Evolutionary conservation across 441 rosid species (phyloP).

Genomic region (Sinapis alba): DNA sequence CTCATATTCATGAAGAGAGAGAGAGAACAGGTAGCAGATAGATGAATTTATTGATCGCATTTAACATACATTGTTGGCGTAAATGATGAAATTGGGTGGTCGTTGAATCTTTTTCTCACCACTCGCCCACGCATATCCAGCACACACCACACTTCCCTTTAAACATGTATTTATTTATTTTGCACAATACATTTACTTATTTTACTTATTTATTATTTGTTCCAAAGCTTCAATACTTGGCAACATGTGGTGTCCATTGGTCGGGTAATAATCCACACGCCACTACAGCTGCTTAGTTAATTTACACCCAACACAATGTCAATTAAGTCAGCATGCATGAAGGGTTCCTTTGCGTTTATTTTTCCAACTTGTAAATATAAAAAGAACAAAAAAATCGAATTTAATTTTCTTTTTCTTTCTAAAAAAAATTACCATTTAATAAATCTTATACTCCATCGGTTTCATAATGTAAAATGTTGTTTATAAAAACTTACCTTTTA

Average conservation of each 20-base stretch:
- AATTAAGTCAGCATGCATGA: slow-evolving; percentile 14
- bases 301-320: slow-evolving; percentile 12
- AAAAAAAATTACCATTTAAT: background rate
- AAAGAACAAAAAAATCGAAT: background rate
- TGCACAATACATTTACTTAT: background rate
- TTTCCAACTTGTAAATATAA: background rate
- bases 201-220: background rate
- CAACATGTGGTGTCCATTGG: slow-evolving; percentile 31
- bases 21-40: slow-evolving; percentile 36
- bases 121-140: slow-evolving; percentile 19
- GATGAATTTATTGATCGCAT: slow-evolving; percentile 45
- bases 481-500: background rate
- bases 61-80: slow-evolving; percentile 37
- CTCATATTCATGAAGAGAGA: slow-evolving; percentile 25
- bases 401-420: background rate
- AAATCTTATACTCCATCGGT: background rate
- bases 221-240: slow-evolving; percentile 18
- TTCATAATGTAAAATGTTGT: background rate
- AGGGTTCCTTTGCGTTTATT: background rate
- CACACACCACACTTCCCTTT: slow-evolving; percentile 5
- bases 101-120: slow-evolving; percentile 29
- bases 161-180: background rate
- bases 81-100: slow-evolving; percentile 41
- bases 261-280: slow-evolving; percentile 12
- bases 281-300: background rate